Conservation (phyloP, 2,329 filamentous ascomycete species). For the Davidsoniella neocaledoniae region DNA sequence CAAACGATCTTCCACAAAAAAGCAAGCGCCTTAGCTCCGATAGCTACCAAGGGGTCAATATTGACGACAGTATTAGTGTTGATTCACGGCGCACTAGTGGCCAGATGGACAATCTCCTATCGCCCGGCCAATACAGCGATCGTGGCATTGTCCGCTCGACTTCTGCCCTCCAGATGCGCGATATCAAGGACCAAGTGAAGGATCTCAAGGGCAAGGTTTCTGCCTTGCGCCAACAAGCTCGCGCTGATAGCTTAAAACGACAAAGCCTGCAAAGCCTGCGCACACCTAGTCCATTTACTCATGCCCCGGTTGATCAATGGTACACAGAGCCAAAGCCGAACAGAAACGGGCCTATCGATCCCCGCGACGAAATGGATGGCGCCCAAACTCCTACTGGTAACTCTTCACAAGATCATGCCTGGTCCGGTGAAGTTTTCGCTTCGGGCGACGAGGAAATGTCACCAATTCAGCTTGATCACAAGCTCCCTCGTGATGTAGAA, state of each 20-base stretch:
- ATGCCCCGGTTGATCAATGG: constrained; percentile 42
- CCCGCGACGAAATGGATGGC: constrained; percentile 6
- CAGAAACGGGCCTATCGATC: not conserved
- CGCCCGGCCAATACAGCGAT: constrained; percentile 27
- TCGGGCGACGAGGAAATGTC: constrained; percentile 10
- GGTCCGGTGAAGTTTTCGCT: constrained; percentile 1
- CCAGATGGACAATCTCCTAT: constrained; percentile 20
- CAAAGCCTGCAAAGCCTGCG: constrained; percentile 61
- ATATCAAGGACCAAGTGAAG: constrained; percentile 68
- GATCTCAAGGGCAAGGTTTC: constrained; percentile 76
- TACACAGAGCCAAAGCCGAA: constrained; percentile 21
- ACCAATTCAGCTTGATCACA: constrained; percentile 5
- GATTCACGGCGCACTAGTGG: constrained; percentile 13
- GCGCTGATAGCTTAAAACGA: constrained; percentile 62
- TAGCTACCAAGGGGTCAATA: constrained; percentile 32
- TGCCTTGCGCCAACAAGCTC: constrained; percentile 57
- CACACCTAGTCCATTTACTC: constrained; percentile 63
- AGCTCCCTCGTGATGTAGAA: not conserved
- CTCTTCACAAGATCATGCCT: not conserved
- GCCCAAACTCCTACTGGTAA: constrained; percentile 1
- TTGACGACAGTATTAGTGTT: constrained; percentile 26
- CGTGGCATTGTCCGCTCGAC: constrained; percentile 44
- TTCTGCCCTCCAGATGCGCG: constrained; percentile 56
- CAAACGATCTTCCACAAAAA: constrained; percentile 4
- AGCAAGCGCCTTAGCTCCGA: constrained; percentile 20